Conservation (phyloP, 148 eudicot genomes). For the Beta vulgaris region DNA sequence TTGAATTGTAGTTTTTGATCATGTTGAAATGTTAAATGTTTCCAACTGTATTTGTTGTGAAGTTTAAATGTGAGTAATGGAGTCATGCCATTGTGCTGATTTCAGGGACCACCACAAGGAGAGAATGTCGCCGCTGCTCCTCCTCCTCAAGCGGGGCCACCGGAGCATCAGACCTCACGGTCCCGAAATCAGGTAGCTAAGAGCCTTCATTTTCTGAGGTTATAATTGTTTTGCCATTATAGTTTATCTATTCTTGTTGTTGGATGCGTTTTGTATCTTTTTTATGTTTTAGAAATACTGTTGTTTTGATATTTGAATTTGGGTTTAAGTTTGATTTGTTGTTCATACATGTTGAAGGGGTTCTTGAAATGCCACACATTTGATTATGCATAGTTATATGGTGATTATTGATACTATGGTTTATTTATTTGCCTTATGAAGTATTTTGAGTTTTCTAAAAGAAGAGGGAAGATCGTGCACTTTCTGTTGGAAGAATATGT, state of each 20-base stretch:
- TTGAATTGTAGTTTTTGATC: constrained; percentile 12
- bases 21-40: constrained; percentile 1
- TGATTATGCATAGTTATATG: not conserved
- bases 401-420: not conserved
- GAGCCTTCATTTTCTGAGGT: not conserved
- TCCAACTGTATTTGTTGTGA: not conserved
- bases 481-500: not conserved
- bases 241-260: not conserved
- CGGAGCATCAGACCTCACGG: constrained; percentile 38
- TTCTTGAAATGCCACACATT: not conserved
- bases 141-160: constrained; percentile 35
- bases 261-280: not conserved
- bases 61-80: constrained; percentile 3
- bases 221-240: not conserved
- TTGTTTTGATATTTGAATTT: not conserved
- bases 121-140: constrained; percentile 25
- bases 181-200: constrained; percentile 44
- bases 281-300: not conserved
- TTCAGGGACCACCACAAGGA: constrained; percentile 36
- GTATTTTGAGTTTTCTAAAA: not conserved
- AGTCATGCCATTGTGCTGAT: constrained; percentile 12
- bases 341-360: not conserved
- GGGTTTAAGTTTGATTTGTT: not conserved
- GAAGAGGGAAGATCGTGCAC: not conserved
- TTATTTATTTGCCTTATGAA: not conserved